Evolutionary conservation across 768 basidiomycete species (phyloP).

Genomic region (Lyophyllum decastes): DNA sequence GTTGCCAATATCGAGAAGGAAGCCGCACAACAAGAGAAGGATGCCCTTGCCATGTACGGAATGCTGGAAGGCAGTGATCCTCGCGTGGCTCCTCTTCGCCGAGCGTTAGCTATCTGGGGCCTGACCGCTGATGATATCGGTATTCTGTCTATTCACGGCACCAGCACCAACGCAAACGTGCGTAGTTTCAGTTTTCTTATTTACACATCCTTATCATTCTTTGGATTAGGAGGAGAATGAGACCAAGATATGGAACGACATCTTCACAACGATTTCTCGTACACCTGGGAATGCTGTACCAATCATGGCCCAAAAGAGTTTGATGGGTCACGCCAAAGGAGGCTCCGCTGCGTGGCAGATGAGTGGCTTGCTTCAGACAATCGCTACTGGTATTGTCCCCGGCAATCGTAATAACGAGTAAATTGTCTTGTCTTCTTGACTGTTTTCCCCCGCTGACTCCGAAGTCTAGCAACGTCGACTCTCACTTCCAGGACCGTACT

Average conservation of each 20-base stretch:
- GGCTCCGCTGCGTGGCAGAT: conserved; percentile 99
- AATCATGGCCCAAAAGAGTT: conserved; percentile 95
- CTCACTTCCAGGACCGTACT: conserved; percentile 85
- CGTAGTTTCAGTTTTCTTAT: conserved; percentile 20
- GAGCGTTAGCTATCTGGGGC: conserved; percentile 97
- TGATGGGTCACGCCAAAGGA: conserved; percentile 97
- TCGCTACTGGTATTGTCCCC: conserved; percentile 85
- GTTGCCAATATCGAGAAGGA: conserved; percentile 88
- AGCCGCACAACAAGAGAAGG: conserved; percentile 88
- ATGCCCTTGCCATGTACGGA: conserved; percentile 90
- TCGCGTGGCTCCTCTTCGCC: conserved; percentile 86
- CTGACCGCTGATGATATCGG: conserved; percentile 91
- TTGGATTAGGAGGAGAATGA: conserved; percentile 87
- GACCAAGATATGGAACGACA: conserved; percentile 94
- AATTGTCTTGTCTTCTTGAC: conserved; percentile 31
- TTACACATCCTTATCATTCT: conserved; percentile 5
- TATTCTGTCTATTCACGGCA: conserved; percentile 87
- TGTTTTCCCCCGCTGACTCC: conserved; percentile 2
- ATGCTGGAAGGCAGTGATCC: conserved; percentile 92
- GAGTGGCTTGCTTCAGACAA: conserved; percentile 85
- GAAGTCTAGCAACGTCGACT: conserved; percentile 81
- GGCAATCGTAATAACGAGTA: conserved; percentile 97
- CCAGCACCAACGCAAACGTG: conserved; percentile 83
- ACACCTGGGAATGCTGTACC: conserved; percentile 97
- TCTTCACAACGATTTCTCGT: conserved; percentile 86